Conservation (phyloP, 164 flowering plant genomes). For the Dillenia suffruticosa region DNA sequence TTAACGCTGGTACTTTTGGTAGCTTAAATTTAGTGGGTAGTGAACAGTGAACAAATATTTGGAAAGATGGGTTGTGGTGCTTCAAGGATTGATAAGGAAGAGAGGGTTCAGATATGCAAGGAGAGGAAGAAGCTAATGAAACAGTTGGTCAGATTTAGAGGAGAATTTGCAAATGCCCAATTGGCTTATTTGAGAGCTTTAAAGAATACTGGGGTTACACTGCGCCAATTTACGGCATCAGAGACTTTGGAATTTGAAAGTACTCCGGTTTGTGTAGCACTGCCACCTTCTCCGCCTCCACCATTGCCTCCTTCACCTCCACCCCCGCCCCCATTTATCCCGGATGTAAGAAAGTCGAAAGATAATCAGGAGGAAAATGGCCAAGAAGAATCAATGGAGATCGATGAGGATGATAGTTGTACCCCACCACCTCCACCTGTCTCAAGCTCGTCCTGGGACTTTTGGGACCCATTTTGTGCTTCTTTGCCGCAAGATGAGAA, state of each 20-base stretch:
- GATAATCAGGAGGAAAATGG: slow-evolving; percentile 9
- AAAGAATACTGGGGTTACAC: slow-evolving; percentile 81
- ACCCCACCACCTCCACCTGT: slow-evolving; percentile 55
- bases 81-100: slow-evolving; percentile 64
- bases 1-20: no score
- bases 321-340: slow-evolving; percentile 65
- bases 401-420: slow-evolving; percentile 26
- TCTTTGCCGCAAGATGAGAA: slow-evolving; percentile 15
- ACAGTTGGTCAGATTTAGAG: slow-evolving; percentile 47
- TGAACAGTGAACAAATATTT: no score
- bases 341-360: slow-evolving; percentile 27
- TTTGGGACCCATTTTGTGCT: slow-evolving; percentile 47
- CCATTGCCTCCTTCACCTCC: slow-evolving; percentile 70
- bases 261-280: slow-evolving; percentile 14
- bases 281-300: slow-evolving; percentile 54
- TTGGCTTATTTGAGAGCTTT: slow-evolving; percentile 64
- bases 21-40: background rate
- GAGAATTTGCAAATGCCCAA: slow-evolving; percentile 62
- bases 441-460: slow-evolving; percentile 47
- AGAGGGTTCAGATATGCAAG: slow-evolving; percentile 62
- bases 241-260: slow-evolving; percentile 52
- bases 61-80: slow-evolving; percentile 70
- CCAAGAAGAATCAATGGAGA: slow-evolving; percentile 44
- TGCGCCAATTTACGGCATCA: slow-evolving; percentile 76
- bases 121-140: slow-evolving; percentile 74